Conservation (phyloP, 345 rosid genomes). For the Mallotus nudiflorus region DNA sequence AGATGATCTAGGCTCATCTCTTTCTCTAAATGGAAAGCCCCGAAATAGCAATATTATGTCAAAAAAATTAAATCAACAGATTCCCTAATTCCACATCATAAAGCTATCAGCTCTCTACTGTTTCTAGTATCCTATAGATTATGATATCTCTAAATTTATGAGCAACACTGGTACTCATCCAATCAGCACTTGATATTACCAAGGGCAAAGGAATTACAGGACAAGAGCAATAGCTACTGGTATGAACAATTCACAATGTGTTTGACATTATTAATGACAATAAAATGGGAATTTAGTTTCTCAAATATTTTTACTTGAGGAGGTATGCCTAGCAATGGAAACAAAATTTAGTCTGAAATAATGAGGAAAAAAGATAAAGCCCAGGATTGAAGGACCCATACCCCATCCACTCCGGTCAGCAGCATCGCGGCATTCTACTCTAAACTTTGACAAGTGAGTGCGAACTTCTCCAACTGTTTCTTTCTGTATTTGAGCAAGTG, state of each 20-base stretch:
- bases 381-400: slow-evolving; percentile 27
- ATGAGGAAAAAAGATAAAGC: background rate
- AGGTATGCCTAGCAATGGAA: background rate
- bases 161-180: background rate
- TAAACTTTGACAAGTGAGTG: slow-evolving; percentile 79
- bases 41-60: background rate
- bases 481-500: slow-evolving; percentile 79
- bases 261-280: background rate
- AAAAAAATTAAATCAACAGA: background rate
- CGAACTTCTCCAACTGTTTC: slow-evolving; percentile 85
- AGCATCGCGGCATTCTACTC: slow-evolving; percentile 92
- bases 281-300: background rate
- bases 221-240: background rate
- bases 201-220: background rate
- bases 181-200: background rate
- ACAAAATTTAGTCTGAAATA: background rate
- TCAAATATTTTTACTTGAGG: no score
- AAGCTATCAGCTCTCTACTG: background rate
- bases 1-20: background rate
- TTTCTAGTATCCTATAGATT: background rate
- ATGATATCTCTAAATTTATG: background rate
- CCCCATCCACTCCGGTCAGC: slow-evolving; percentile 88
- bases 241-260: background rate
- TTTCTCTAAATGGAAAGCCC: background rate
- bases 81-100: background rate